A percentile compares a stretch with the other conserved stretches of the same genome.
These are phyloP conservation scores for Lunasporangiospora selenospora DNA, from an alignment of 192 early-diverging fungal species.

Conservation along the genomic window DNA sequence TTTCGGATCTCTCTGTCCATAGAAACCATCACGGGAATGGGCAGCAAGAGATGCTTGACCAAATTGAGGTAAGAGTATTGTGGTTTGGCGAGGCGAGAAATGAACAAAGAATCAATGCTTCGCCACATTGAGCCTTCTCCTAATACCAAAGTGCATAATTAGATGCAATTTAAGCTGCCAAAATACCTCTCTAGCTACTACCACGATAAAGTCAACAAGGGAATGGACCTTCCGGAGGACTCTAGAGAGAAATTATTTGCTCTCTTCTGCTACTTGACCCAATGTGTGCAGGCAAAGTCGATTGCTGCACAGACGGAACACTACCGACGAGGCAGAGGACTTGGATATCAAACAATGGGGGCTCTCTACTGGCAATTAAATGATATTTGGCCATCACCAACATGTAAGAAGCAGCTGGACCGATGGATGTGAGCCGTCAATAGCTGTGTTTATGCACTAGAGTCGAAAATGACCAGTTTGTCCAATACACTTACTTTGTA, in stretches of 20 bases:
- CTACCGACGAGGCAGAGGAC: slow-evolving; percentile 15
- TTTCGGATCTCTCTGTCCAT: slow-evolving; percentile 23
- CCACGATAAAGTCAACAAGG: background rate
- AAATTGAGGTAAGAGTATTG: slow-evolving; percentile 19
- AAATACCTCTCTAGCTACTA: slow-evolving; percentile 4
- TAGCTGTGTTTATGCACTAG: no score
- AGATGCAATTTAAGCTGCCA: slow-evolving; percentile 30
- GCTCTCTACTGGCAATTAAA: slow-evolving; percentile 47
- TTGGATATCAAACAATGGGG: slow-evolving; percentile 24
- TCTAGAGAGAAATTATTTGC: slow-evolving; percentile 6
- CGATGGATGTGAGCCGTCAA: no score
- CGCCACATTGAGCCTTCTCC: no score
- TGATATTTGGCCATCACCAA: slow-evolving; percentile 40
- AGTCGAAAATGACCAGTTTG: no score
- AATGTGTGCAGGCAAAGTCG: slow-evolving; percentile 26
- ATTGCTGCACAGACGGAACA: slow-evolving; percentile 32
- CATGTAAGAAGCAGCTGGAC: no score
- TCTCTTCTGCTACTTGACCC: slow-evolving; percentile 31
- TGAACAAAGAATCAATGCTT: no score
- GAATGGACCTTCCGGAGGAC: background rate
- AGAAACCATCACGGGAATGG: slow-evolving; percentile 46
- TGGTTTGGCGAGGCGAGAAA: background rate
- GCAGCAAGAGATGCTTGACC: slow-evolving; percentile 31
- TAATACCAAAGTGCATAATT: no score
- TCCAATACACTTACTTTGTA: background rate